Evolutionary conservation across 805 yeast genomes (phyloP), one percentile per base, ranked within the genome.

Genomic region (Kazachstania bromeliacearum): DNA sequence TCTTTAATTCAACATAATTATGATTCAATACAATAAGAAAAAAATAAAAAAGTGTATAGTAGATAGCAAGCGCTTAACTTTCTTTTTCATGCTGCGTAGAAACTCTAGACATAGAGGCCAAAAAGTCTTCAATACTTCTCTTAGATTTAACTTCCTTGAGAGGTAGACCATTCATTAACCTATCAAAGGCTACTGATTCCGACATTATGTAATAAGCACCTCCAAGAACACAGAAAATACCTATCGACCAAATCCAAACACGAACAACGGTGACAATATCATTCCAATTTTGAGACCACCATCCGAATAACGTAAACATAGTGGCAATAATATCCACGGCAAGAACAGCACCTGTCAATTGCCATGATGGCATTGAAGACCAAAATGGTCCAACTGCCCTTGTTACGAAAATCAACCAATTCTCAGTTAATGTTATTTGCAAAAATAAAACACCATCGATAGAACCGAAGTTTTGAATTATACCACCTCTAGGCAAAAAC

Each of bases 321-420:
- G 96, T 87, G 50, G 96, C 94, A 55, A 87, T 67, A 71, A 85
- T 67, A 68, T 87, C 96, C 62, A 87, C 96, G 59, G 68, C 68
- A 61, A 84, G 73, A 55, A 87, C 95, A 56, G 96, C 96, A 71
- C 94, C 94, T 55, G 92, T 53, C 68, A 87, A 77, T 75, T 87
- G 95, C 96, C 96, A 87, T 35, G 96, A 87, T 71, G 96, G 96
- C 40, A 72, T 57, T 34, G 95, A 85, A 42, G 95, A 82, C 96
- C 96, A 87, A 92, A 87, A 87, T 60, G 96, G 95, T 73, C 96
- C 96, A 64, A 77, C 82, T 61, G 95, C 95, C 74, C 96, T 81
- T 59, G 96, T 85, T 62, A 87, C 72, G 82, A 85, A 85, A 72
- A 85, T 85, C 68, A 85, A 79, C 96, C 96, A 85, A 73, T 87